phyloP scores from a whole-genome alignment of 495 filamentous ascomycete genomes.

The Clavariopsis aquatica region DNA sequence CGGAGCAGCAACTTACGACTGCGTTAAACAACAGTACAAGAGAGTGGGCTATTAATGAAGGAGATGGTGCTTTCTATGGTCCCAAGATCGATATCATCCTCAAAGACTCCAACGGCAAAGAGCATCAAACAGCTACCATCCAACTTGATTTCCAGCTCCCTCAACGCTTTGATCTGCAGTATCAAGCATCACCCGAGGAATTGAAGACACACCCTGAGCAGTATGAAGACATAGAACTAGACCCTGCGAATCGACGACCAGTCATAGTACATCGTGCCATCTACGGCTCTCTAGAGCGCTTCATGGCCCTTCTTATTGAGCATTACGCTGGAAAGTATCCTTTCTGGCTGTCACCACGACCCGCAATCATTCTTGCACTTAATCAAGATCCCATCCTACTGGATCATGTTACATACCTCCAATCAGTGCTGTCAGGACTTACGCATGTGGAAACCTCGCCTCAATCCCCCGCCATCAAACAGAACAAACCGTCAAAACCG shows the following conservation, averaged over 20 bases:
- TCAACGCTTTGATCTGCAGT: slow-evolving; percentile 75
- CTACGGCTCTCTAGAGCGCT: slow-evolving; percentile 80
- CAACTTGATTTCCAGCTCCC: slow-evolving; percentile 95
- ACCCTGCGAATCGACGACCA: slow-evolving; percentile 63
- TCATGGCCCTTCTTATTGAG: slow-evolving; percentile 86
- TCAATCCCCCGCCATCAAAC: neutral
- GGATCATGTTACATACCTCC: slow-evolving; percentile 55
- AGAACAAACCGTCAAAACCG: slow-evolving; percentile 30
- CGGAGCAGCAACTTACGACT: slow-evolving; percentile 69
- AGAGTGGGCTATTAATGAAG: slow-evolving; percentile 70
- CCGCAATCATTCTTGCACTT: slow-evolving; percentile 76
- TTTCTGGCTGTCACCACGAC: slow-evolving; percentile 87
- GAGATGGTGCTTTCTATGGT: slow-evolving; percentile 92
- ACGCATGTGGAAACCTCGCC: slow-evolving; percentile 7
- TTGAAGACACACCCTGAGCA: slow-evolving; percentile 55
- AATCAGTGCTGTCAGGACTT: slow-evolving; percentile 48
- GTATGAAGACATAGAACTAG: slow-evolving; percentile 41
- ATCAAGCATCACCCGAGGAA: slow-evolving; percentile 64
- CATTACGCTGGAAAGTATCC: slow-evolving; percentile 81
- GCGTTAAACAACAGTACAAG: slow-evolving; percentile 67
- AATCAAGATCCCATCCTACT: slow-evolving; percentile 63
- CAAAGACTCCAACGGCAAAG: slow-evolving; percentile 79
- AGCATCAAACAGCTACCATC: slow-evolving; percentile 88
- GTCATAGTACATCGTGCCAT: slow-evolving; percentile 89
- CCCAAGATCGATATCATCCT: slow-evolving; percentile 93